Base-by-base conservation (phyloP, 78 protist genomes). In the Dictyostelium firmibasis region DNA sequence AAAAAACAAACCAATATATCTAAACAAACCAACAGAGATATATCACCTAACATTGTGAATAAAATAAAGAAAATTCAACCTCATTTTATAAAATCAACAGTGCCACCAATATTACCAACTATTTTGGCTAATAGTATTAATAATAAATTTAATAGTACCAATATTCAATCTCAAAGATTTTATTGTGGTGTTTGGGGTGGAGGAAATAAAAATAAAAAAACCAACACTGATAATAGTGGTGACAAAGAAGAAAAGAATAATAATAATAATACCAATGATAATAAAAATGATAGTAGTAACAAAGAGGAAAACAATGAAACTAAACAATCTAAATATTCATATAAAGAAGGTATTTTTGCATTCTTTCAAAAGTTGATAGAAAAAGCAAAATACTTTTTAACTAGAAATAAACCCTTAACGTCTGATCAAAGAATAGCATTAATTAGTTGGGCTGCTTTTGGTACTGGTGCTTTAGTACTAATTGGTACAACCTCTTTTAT, bases 391-490 rank as follows among this genome's bases (percentile, higher is more conserved):
- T 89, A 79, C 38, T 27, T 89, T 27, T 69, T 89, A n/a, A 89
- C 94, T 4, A 89, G 94, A 89, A 79, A 81, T 81, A 89, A 81
- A 81, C 94, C 94, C 1, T 50, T 89, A 31, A 89, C 94, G 3
- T 81, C 87, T 3, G 94, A 89, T 89, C 94, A 89, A 38, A 78
- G 74, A 25, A 79, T 89, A 67, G 87, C 87, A 29, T 35, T 89
- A 2, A 44, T 89, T 33, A 89, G 94, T 81, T 89, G 94, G 94
- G 44, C 83, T 4, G 31, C 83, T 4, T 81, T 89, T 89, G 94
- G 94, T n/a, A 89, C 94, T 25, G 94, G 87, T n/a, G n/a, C 87
- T 7, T 43, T 89, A 3, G 79, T 70, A 16, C 67, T 89, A 20
- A 35, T 89, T 20, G 87, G 94, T 47, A 89, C 94, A 23, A 89